Evolutionary conservation across 345 rosid species (phyloP), one percentile per base, ranked within the genome.

Genomic region (Anastatica hierochuntica): DNA sequence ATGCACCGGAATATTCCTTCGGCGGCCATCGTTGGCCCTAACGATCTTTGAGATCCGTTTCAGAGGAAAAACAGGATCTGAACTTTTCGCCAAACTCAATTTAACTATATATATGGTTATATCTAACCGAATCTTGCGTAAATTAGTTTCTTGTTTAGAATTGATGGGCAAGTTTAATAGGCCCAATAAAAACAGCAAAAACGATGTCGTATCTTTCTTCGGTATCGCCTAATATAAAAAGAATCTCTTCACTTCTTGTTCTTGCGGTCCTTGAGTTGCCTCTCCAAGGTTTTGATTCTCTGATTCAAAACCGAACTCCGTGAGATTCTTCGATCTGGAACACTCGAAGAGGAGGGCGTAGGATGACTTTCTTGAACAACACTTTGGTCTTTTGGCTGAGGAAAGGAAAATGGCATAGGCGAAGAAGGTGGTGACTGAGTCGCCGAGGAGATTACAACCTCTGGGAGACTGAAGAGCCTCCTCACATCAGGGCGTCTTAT

Each of bases 11-110:
- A 74, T 13, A 84, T 38, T 7, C 85, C 83, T 33, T 80, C 84
- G 24, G 86, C 78, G 55, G 90, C 48, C 94, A 76, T 13, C 78
- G 74, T 13, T 68, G 79, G 4, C 67, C 58, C n/a, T n/a, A n/a
- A n/a, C n/a, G 61, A 26, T 26, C 16, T n/a, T 37, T 17, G 61
- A 63, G 61, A 63, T 54, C 61, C 43, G 49, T 53, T 23, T n/a
- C n/a, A 56, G 61, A 33, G 31, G 29, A 33, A 16, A 24, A 12
- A 4, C 5, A 4, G 43, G 50, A 54, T 63, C 49, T 47, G 68
- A 45, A 16, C 36, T n/a, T 63, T 7, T 14, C 5, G 11, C 6
- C 4, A 21, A 14, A 10, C 48, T 45, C 49, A 17, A 50, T 7
- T 39, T 41, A 5, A 49, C 56, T 60, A 60, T 50, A 40, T 60